Conservation (phyloP, 1,139 yeast species). For the Chernovozyma sophiae-reginae region DNA sequence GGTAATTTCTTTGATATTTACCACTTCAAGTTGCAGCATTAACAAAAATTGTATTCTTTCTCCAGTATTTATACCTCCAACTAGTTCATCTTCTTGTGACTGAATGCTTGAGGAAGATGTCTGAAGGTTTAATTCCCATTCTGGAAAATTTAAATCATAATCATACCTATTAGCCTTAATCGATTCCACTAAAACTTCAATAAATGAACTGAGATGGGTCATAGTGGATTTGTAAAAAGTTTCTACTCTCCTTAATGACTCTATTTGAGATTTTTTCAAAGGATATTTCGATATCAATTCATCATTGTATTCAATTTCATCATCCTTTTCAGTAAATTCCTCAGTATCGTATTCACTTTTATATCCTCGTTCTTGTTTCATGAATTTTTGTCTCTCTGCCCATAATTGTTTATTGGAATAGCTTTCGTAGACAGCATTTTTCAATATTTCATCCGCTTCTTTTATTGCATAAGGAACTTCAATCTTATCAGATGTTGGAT, state of each 20-base stretch:
- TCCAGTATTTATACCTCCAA: slow-evolving; percentile 14
- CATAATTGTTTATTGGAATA: slow-evolving; percentile 66
- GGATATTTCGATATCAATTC: slow-evolving; percentile 25
- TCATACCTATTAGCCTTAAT: slow-evolving; percentile 47
- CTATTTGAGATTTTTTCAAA: slow-evolving; percentile 28
- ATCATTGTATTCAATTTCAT: slow-evolving; percentile 8
- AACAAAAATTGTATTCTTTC: slow-evolving; percentile 24
- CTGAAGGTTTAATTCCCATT: slow-evolving; percentile 36
- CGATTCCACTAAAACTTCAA: slow-evolving; percentile 60
- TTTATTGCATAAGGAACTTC: slow-evolving; percentile 68
- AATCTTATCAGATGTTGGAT: slow-evolving; percentile 43
- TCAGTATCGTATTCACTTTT: slow-evolving; percentile 20
- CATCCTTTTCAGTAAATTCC: slow-evolving; percentile 4
- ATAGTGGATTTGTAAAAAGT: slow-evolving; percentile 50
- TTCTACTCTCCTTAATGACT: slow-evolving; percentile 56
- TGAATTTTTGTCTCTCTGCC: slow-evolving; percentile 65
- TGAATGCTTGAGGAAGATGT: slow-evolving; percentile 22
- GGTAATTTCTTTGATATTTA: slow-evolving; percentile 59
- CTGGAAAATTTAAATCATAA: slow-evolving; percentile 33
- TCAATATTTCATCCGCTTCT: slow-evolving; percentile 67
- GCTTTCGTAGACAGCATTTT: slow-evolving; percentile 59
- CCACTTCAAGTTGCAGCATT: slow-evolving; percentile 48
- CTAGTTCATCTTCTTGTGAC: slow-evolving; percentile 3
- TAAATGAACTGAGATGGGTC: slow-evolving; percentile 56
- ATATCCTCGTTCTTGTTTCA: slow-evolving; percentile 77